Conservation (phyloP, 768 basidiomycete species). For the Kondoa malvinella region DNA sequence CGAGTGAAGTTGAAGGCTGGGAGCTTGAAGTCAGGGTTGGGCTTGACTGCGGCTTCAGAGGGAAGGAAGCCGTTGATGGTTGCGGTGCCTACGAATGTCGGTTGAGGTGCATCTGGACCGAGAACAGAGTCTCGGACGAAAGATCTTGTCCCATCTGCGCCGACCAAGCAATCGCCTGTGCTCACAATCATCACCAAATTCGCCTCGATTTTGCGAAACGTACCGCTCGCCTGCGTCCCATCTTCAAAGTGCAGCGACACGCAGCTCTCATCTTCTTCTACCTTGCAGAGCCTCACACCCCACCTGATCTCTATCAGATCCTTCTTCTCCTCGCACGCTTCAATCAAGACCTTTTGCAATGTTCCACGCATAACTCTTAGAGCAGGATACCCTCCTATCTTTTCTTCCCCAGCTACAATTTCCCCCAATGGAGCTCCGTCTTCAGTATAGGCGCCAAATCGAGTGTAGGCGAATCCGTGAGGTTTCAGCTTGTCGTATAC, state of each 20-base stretch:
- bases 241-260: conserved; percentile 24
- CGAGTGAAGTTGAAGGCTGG: conserved; percentile 23
- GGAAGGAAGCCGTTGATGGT: conserved; percentile 12
- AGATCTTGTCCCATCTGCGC: conserved; percentile 27
- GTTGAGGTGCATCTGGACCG: conserved; percentile 13
- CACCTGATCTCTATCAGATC: conserved; percentile 17
- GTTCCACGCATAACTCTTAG: conserved; percentile 23
- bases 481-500: conserved; percentile 17
- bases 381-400: conserved; percentile 16
- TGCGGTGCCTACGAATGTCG: conserved; percentile 16
- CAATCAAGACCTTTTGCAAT: conserved; percentile 21
- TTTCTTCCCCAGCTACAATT: conserved; percentile 7
- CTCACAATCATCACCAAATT: not conserved
- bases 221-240: conserved; percentile 19
- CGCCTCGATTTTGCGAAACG: not conserved
- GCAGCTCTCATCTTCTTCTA: conserved; percentile 20
- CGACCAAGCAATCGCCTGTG: conserved; percentile 24
- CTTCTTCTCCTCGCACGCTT: conserved; percentile 12
- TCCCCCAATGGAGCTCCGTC: conserved; percentile 12
- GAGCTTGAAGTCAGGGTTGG: conserved; percentile 11
- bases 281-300: conserved; percentile 11
- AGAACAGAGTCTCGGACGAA: conserved; percentile 25
- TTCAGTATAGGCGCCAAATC: conserved; percentile 18
- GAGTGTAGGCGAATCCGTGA: conserved; percentile 18
- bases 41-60: not conserved